A percentile compares a stretch with the other conserved stretches of the same genome.
phyloP scores from a whole-genome alignment of 352 stramenopile genomes.

The Pythium pyrilobum region DNA sequence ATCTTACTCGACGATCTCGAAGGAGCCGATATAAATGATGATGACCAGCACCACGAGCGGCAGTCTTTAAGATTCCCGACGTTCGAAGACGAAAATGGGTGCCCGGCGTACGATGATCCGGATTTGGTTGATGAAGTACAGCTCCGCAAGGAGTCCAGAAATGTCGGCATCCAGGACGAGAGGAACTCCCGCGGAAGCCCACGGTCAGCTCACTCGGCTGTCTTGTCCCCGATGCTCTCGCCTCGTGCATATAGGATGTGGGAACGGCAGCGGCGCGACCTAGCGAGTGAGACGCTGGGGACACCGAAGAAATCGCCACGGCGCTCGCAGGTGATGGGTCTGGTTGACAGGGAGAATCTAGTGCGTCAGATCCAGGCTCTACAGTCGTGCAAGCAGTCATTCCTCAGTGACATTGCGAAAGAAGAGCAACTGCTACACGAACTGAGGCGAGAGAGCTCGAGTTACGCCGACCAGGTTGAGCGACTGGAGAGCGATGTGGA shows the following conservation, averaged over 20 bases:
- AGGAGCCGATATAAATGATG: not conserved
- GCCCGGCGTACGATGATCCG: constrained; percentile 51
- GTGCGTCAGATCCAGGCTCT: constrained; percentile 49
- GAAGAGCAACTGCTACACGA: constrained; percentile 60
- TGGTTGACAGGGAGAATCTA: constrained; percentile 39
- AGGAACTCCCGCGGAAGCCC: no score
- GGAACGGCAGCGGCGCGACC: constrained; percentile 1
- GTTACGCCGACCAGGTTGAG: constrained; percentile 50
- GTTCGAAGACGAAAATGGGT: constrained; percentile 56
- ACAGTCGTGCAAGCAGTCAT: constrained; percentile 61
- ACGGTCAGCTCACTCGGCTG: no score
- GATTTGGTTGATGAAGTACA: not conserved
- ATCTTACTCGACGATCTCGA: not conserved
- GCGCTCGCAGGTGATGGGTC: constrained; percentile 18
- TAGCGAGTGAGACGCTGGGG: not conserved
- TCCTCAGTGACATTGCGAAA: constrained; percentile 51
- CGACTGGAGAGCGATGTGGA: constrained; percentile 28
- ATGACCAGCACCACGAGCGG: not conserved
- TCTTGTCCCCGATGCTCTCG: not conserved
- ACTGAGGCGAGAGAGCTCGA: constrained; percentile 40
- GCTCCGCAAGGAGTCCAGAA: no score
- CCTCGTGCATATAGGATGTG: constrained; percentile 2
- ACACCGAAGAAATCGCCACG: not conserved
- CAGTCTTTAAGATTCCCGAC: constrained; percentile 26
- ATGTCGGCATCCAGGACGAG: no score